phyloP scores from a whole-genome alignment of 1,284 basidiomycete genomes.

The Heterobasidion occidentale region DNA sequence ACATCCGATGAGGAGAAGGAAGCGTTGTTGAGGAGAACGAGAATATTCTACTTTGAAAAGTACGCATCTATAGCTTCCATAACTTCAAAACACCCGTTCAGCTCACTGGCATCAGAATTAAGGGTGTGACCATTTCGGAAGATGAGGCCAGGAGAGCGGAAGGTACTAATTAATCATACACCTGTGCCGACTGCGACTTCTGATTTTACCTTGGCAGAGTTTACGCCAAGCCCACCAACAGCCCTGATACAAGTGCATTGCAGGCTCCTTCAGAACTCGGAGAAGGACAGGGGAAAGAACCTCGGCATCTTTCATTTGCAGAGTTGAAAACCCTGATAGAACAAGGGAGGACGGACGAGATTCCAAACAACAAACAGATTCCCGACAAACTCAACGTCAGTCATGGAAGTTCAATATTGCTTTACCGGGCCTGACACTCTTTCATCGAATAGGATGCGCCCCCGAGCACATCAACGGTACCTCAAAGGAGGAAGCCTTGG shows the following conservation, averaged over 20 bases:
- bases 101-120: constrained; percentile 9
- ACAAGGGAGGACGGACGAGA: constrained; percentile 58
- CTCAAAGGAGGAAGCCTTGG: constrained; percentile 55
- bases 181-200: background rate
- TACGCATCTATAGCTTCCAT: constrained; percentile 18
- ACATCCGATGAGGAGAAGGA: constrained; percentile 34
- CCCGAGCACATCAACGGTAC: constrained; percentile 45
- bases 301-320: constrained; percentile 47
- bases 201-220: background rate
- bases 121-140: constrained; percentile 15
- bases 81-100: background rate
- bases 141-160: constrained; percentile 15
- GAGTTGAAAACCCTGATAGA: constrained; percentile 66
- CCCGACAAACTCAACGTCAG: constrained; percentile 56
- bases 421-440: background rate
- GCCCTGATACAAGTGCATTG: background rate
- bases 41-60: constrained; percentile 71
- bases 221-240: background rate
- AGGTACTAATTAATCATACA: background rate
- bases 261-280: background rate
- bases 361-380: constrained; percentile 70
- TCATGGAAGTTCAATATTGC: background rate
- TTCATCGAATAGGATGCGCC: constrained; percentile 30
- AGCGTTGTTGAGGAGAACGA: constrained; percentile 41
- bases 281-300: constrained; percentile 19